phyloP scores from a whole-genome alignment of 495 filamentous ascomycete genomes.

The Trichoderma virens region DNA sequence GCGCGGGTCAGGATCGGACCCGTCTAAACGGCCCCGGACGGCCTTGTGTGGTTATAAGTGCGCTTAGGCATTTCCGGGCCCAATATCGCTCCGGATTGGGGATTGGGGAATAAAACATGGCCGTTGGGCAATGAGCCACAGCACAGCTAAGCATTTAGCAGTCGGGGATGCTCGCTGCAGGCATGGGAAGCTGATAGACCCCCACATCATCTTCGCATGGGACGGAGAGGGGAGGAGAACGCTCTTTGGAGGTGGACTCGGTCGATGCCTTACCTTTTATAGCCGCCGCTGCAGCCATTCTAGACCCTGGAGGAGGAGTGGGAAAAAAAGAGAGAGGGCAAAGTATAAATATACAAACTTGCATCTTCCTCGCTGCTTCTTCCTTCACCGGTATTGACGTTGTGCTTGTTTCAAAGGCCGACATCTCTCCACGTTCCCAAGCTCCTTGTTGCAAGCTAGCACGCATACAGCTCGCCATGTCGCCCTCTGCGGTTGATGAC shows the following conservation, averaged over 20 bases:
- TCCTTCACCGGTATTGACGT: neutral
- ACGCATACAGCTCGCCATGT: conserved; percentile 7
- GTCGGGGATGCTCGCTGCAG: no score
- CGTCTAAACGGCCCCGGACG: conserved; percentile 2
- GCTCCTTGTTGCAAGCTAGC: neutral
- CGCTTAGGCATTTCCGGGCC: conserved; percentile 3
- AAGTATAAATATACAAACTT: neutral
- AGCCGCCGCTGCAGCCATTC: neutral
- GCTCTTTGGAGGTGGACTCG: neutral
- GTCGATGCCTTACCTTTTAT: neutral
- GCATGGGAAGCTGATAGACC: no score
- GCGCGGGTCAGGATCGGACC: conserved; percentile 1
- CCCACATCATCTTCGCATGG: no score
- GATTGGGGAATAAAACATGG: neutral
- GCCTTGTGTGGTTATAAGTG: neutral
- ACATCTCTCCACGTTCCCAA: no score
- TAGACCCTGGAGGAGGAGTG: neutral
- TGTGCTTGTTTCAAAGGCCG: neutral
- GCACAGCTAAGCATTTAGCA: neutral
- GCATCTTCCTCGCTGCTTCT: neutral
- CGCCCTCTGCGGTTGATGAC: conserved; percentile 10
- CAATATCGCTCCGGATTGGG: neutral
- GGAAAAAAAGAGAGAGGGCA: neutral
- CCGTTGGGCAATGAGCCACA: neutral
- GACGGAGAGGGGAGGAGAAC: neutral